phyloP scores from a whole-genome alignment of 1,284 basidiomycete genomes.

The Moesziomyces antarcticus region DNA sequence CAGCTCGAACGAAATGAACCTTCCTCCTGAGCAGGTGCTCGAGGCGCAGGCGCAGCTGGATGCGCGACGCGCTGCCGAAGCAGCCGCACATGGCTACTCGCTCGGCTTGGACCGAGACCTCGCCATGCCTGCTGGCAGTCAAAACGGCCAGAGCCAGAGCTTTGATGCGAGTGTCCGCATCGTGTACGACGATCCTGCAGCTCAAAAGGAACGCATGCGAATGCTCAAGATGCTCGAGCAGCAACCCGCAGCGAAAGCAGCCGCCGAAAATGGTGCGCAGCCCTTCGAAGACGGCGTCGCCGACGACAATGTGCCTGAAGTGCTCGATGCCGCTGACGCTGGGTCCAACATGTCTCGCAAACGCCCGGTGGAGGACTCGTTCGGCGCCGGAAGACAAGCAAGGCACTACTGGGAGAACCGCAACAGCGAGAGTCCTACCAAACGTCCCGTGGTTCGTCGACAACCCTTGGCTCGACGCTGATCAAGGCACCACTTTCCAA shows the following conservation, averaged over 20 bases:
- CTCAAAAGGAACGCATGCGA: constrained; percentile 34
- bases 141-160: constrained; percentile 2
- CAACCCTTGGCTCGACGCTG: constrained; percentile 38
- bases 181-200: constrained; percentile 56
- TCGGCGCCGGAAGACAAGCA: constrained; percentile 16
- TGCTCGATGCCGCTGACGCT: not conserved
- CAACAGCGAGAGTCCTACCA: constrained; percentile 44
- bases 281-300: not conserved
- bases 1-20: constrained; percentile 7
- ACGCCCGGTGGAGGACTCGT: constrained; percentile 21
- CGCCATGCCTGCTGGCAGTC: constrained; percentile 7
- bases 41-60: constrained; percentile 41
- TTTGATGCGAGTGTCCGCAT: constrained; percentile 44
- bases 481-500: not conserved
- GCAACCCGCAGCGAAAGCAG: constrained; percentile 5
- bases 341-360: constrained; percentile 5
- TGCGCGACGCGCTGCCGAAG: constrained; percentile 42
- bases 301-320: not conserved
- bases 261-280: not conserved
- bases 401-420: constrained; percentile 27
- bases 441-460: constrained; percentile 37
- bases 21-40: constrained; percentile 40
- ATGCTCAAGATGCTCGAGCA: constrained; percentile 48
- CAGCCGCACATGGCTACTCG: constrained; percentile 44
- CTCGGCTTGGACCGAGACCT: constrained; percentile 41